Base-by-base conservation (phyloP, 1,284 basidiomycete genomes). In the Microbotryomycetes sp. region DNA sequence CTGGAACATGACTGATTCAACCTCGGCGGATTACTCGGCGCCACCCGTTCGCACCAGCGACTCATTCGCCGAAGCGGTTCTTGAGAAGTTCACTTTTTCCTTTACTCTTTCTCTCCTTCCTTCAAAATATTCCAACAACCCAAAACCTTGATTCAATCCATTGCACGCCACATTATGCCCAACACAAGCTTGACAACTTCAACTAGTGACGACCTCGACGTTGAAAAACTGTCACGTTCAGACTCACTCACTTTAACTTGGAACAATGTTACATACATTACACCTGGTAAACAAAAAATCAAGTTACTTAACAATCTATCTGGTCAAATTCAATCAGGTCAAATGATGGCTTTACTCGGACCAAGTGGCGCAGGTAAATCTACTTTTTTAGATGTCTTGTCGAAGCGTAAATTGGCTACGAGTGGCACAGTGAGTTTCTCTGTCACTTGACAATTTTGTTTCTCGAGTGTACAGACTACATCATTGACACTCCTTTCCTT, bases 311-410 rank as follows among this genome's bases (percentile, higher is more conserved):
- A 31, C 3, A 14, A 45, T 19, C 12, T 66, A 28, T 16, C 25
- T 15, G 65, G 65, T 0, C 9, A 9, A 1, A 58, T 62, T n/a
- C 30, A 53, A 3, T 60, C 60, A 1, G 65, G 65, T 1, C 53
- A 63, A 52, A 45, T 63, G 2, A 46, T 66, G 12, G 63, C 70
- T 31, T 62, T 76, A 47, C 73, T 77, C 72, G 76, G 76, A 1
- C 75, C 76, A 0, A 71, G 68, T 1, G 76, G 76, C 9, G 71
- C 73, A 9, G 77, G 77, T 29, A 78, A 78, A 60, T 73, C 72
- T 0, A 77, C 77, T 0, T 66, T 78, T 1, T 72, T 78, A 55
- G 77, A 78, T 58, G 56, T 77, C 3, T 68, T 78, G 47, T 72
- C 73, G 9, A 60, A 67, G 19, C 70, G 77, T 6, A 72, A 71